Evolutionary conservation across 1,284 basidiomycete species (phyloP), one percentile per base, ranked within the genome.

Genomic region (Spongiforma sp.): DNA sequence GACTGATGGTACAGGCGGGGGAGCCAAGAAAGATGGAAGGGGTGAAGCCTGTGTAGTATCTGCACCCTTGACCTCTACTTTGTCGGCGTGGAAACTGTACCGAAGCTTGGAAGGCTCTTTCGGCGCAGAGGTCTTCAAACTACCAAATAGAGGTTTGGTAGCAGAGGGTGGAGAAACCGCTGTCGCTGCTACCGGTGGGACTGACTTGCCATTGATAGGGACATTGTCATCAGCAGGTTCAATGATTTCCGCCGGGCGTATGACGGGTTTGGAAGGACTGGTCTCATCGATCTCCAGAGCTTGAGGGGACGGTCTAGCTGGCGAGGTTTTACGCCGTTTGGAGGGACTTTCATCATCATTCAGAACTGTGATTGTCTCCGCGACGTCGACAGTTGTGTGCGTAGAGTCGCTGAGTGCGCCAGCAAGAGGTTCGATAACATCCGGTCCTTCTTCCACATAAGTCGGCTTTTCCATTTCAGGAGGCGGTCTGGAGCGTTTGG

Each of bases 21-120:
- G 39, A 6, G 62, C 34, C 59, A 76, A 67, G 17, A 71, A 58
- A 19, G 74, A 64, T 14, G 75, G 62, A 24, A 71, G 58, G 17
- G 72, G 57, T 5, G 72, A 67, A 4, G 68, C 50, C 19, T 59
- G 43, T 39, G 19, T 50, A 34, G 57, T 37, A 11, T 75, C 71
- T 28, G 56, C 55, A 36, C 64, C 57, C 63, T 68, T 67, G 30
- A 76, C 64, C 65, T 73, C 70, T 30, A 75, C 67, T 68, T 78
- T 77, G 62, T 83, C 80, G 7, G 79, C 80, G 57, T 86, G 83
- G 73, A 88, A 85, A 69, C 88, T 89, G 66, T 82, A 88, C 34
- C 90, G 84, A 58, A 92, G 79, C 72, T 91, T 91, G 64, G 90
- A 91, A 1, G 90, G 90, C 56, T 89, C 88, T 70, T 86, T 89